Base-by-base conservation (phyloP, 1,284 basidiomycete genomes). In the Porphyrellus sp. region DNA sequence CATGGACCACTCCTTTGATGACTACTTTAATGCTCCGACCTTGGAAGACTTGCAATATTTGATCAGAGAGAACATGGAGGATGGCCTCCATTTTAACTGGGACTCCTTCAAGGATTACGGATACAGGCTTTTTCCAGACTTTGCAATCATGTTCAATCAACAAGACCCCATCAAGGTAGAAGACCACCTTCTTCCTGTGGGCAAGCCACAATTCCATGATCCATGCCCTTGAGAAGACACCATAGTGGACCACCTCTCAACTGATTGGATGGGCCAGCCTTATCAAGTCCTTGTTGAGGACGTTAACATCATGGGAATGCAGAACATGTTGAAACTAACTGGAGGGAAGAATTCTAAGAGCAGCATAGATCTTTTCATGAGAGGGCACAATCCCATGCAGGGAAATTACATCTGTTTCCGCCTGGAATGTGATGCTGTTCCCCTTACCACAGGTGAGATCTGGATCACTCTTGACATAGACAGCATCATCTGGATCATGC, bases 401-500 rank as follows among this genome's bases (percentile, higher is more conserved):
- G 34, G 47, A 28, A 57, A 57, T 28, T 50, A 57, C 1, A 1
- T 57, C 11, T 57, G 39, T 24, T 4, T 57, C 18, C 5, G 33
- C 24, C 47, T 21, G 8, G 55, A 57, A 44, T 2, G 18, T 0
- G 54, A 52, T 5, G 11, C 23, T 0, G 24, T 46, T 15, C 37
- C 5, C 0, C 24, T 53, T 16, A 53, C 48, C 13, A 45, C 37
- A 0, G 18, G 28, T 1, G 41, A 57, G 24, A 25, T 57, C 5
- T 21, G 6, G 23, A 57, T 20, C 2, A 57, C 46, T 2, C 25
- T 57, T 9, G 50, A 57, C 27, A 57, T 57, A 1, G 44, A 57
- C 35, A 56, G 54, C 16, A 31, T 57, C 13, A 56, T 56, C 7
- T 57, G 49, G 46, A 13, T 57, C 0, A 57, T 46, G 2, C 46